Percentiles rank a stretch among this genome's conserved stretches.
Conservation (phyloP, 768 basidiomycete species). For the Lentinula guzmanii region DNA sequence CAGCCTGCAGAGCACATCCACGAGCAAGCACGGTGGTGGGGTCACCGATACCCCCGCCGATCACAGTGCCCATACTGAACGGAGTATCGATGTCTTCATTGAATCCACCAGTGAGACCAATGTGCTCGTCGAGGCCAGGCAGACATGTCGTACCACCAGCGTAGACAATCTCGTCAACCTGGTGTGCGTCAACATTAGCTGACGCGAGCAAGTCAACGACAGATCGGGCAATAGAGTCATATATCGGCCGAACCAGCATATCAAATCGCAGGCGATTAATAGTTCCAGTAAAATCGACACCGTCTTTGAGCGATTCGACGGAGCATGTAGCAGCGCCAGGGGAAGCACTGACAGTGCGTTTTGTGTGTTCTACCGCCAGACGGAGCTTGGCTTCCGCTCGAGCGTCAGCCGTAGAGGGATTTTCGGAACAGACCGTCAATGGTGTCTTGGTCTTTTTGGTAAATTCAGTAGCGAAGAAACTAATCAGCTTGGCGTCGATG, state of each 20-base stretch:
- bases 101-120: constrained; percentile 45
- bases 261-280: constrained; percentile 61
- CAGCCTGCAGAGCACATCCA: constrained; percentile 74
- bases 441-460: constrained; percentile 89
- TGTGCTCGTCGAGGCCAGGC: constrained; percentile 65
- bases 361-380: constrained; percentile 91
- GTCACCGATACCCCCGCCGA: constrained; percentile 69
- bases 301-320: constrained; percentile 92
- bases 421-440: constrained; percentile 55
- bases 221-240: constrained; percentile 46
- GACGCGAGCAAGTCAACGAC: constrained; percentile 46
- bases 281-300: constrained; percentile 79
- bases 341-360: constrained; percentile 85
- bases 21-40: constrained; percentile 73
- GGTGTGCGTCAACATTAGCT: constrained; percentile 52
- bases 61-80: constrained; percentile 59
- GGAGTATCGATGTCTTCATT: constrained; percentile 58
- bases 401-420: constrained; percentile 44
- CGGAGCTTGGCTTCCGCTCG: constrained; percentile 92
- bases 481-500: constrained; percentile 79
- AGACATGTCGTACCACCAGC: constrained; percentile 71
- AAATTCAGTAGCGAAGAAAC: constrained; percentile 93
- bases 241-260: constrained; percentile 55
- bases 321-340: constrained; percentile 85
- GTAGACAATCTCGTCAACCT: constrained; percentile 77